Evolutionary conservation across 768 basidiomycete species (phyloP).

Genomic region (Baorangia bicolor): DNA sequence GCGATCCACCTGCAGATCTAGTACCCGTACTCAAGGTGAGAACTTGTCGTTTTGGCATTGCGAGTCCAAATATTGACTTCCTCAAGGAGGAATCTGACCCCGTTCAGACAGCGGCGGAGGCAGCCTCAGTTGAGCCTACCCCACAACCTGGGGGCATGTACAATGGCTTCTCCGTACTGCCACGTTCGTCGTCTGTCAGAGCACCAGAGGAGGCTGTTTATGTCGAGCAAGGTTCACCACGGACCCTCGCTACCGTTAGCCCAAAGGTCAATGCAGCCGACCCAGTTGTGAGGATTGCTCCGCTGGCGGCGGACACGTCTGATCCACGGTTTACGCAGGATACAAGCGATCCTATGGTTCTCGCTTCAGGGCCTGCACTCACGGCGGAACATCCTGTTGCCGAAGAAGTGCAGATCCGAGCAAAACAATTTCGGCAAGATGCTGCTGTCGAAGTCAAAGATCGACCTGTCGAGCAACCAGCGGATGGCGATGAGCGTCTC

Average conservation of each 20-base stretch:
- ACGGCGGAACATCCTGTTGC: background rate
- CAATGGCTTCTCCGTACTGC: background rate
- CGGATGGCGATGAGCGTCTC: background rate
- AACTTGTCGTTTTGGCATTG: background rate
- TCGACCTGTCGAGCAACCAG: background rate
- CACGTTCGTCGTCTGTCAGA: background rate
- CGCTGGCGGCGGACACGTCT: slow-evolving; percentile 3
- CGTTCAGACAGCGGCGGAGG: background rate
- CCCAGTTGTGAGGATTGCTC: background rate
- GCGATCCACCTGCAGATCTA: background rate
- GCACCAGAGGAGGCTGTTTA: slow-evolving; percentile 7
- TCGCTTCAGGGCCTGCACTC: background rate
- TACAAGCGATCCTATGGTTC: background rate
- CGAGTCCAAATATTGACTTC: slow-evolving; percentile 3
- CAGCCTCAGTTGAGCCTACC: slow-evolving; percentile 17
- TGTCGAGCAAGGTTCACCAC: slow-evolving; percentile 2
- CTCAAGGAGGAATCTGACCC: slow-evolving; percentile 2
- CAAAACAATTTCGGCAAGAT: background rate
- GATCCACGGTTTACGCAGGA: background rate
- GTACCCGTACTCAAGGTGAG: slow-evolving; percentile 13
- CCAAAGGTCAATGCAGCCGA: background rate
- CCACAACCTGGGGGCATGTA: slow-evolving; percentile 6
- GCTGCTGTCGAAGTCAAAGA: background rate
- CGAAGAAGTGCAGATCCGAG: background rate
- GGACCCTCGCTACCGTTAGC: background rate